A percentile compares a stretch with the other conserved stretches of the same genome.
Conservation (phyloP, 805 yeast genomes). For the Saturnispora gosingensis region DNA sequence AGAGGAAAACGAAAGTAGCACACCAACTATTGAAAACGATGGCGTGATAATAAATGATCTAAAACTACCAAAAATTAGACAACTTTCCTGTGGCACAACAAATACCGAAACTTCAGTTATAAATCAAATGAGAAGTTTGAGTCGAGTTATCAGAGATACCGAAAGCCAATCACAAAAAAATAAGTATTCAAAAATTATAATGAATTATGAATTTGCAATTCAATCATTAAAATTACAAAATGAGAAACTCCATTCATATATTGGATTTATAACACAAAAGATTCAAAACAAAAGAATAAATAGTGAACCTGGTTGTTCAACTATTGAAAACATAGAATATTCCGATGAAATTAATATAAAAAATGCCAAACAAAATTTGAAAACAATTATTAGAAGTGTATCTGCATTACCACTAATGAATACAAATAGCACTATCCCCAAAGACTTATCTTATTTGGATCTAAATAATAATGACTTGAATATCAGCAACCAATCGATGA, state of each 20-base stretch:
- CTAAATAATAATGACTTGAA: background rate
- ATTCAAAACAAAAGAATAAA: conserved; percentile 12
- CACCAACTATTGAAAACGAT: conserved; percentile 1
- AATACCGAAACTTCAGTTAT: background rate
- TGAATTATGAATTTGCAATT: conserved; percentile 42
- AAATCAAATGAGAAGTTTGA: conserved; percentile 18
- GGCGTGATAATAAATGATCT: background rate
- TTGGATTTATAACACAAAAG: conserved; percentile 47
- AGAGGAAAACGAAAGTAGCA: background rate
- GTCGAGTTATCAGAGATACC: conserved; percentile 18
- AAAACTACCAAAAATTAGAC: conserved; percentile 9
- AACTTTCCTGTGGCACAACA: conserved; percentile 2
- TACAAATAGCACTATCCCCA: background rate
- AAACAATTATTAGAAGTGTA: conserved; percentile 25
- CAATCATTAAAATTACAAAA: conserved; percentile 46
- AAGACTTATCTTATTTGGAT: conserved; percentile 3
- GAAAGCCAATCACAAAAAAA: conserved; percentile 19
- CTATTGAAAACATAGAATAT: conserved; percentile 28
- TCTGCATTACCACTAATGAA: conserved; percentile 17
- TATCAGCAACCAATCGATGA: background rate
- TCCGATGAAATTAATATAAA: conserved; percentile 46
- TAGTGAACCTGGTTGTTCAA: conserved; percentile 9
- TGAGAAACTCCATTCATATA: conserved; percentile 47
- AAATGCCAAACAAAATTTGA: conserved; percentile 36
- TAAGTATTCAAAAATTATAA: conserved; percentile 36